Base-by-base conservation (phyloP, 1,284 basidiomycete genomes). In the Butyriboletus regius region DNA sequence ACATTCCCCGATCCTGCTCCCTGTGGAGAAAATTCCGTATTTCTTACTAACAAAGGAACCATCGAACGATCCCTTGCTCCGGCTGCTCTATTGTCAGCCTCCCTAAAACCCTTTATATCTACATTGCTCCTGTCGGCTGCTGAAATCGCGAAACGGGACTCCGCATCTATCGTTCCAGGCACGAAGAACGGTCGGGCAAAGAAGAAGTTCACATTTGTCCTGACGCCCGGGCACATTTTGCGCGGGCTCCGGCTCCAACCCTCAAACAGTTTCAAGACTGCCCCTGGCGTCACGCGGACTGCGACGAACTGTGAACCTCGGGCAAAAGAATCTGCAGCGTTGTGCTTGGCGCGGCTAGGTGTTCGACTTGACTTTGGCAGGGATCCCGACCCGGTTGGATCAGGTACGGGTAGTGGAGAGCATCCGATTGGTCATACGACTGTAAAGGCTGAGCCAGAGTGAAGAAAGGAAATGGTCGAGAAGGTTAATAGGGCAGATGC, bases 211-310 rank as follows among this genome's bases (percentile, higher is more conserved):
- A 52, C 60, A 4, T 57, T 61, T n/a, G 43, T 69, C 46, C 57
- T 73, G 42, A 70, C 72, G 1, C 72, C 71, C 5, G 59, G 64
- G 26, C 72, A 73, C 47, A 50, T 73, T 40, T 50, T 69, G 36
- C 63, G 68, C 17, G 72, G 72, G 10, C 54, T 73, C 29, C 54
- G 46, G 28, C 50, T 54, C 7, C 55, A 50, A 41, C 3, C 49
- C 20, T 37, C 50, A 35, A 50, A 46, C 38, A 31, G 26, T 36
- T 18, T 39, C 28, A 57, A 43, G n/a, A 13, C 3, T 26, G 22
- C 24, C 17, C 26, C 52, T 13, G 38, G 33, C 32, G 26, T 4
- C 14, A 24, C 45, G 7, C 63, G 54, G 29, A 35, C 38, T 38
- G 41, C 46, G 36, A 43, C 20, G 31, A 38, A 28, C 37, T 47